Evolutionary conservation across 2,329 filamentous ascomycete species (phyloP).

Genomic region (Clarireedia sp.): DNA sequence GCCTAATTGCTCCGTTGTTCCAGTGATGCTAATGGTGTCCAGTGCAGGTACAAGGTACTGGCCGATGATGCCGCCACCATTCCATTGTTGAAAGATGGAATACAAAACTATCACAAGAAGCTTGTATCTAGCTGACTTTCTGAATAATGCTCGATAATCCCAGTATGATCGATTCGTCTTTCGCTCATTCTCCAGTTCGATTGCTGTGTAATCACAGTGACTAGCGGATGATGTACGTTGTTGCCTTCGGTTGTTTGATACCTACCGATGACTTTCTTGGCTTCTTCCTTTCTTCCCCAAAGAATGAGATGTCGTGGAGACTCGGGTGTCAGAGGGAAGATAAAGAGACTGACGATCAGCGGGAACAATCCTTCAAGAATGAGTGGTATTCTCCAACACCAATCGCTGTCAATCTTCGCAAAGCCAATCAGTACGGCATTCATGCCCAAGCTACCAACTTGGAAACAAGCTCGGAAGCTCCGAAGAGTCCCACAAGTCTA

Average conservation of each 20-base stretch:
- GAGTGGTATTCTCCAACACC: conserved; percentile 25
- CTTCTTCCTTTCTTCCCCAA: conserved; percentile 29
- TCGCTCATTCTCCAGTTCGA: conserved; percentile 19
- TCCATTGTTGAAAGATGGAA: conserved; percentile 26
- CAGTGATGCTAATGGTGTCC: conserved; percentile 17
- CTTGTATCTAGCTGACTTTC: conserved; percentile 35
- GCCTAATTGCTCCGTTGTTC: conserved; percentile 14
- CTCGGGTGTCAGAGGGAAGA: conserved; percentile 28
- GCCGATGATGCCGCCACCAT: conserved; percentile 23
- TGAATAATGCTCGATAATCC: conserved; percentile 41
- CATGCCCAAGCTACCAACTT: conserved; percentile 35
- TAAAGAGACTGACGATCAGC: conserved; percentile 14
- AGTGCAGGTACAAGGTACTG: conserved; percentile 22
- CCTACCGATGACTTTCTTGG: conserved; percentile 34
- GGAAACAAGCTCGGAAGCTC: conserved; percentile 38
- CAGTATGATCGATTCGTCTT: conserved; percentile 31
- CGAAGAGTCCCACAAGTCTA: conserved; percentile 39
- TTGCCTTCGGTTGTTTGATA: conserved; percentile 38
- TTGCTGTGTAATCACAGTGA: conserved; percentile 23
- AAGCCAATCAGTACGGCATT: conserved; percentile 34
- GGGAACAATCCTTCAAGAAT: conserved; percentile 33
- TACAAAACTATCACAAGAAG: conserved; percentile 38
- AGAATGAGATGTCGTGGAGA: conserved; percentile 33
- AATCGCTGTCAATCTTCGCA: conserved; percentile 10
- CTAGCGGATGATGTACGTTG: conserved; percentile 15